Conservation (phyloP, 495 filamentous ascomycete species). For the Tetracladium marchalianum region DNA sequence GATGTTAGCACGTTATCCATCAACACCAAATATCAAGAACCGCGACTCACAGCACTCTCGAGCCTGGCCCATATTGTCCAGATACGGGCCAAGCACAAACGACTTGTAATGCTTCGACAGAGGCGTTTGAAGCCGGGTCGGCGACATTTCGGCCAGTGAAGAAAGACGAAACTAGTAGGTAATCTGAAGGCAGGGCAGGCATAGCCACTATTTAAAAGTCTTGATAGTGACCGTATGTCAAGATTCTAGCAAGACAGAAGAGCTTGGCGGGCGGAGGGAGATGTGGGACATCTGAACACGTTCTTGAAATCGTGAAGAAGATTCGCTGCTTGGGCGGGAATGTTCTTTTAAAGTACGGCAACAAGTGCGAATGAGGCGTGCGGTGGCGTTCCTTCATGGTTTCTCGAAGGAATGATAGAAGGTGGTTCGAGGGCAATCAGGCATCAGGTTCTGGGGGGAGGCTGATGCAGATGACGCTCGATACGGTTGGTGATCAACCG, state of each 20-base stretch:
- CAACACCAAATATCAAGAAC: not conserved
- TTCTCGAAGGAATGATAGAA: no score
- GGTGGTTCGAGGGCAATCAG: no score
- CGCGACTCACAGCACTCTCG: conserved; percentile 40
- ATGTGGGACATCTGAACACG: not conserved
- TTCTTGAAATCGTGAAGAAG: no score
- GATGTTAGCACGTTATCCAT: not conserved
- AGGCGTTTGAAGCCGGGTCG: conserved; percentile 18
- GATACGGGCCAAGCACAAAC: conserved; percentile 52
- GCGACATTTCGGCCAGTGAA: conserved; percentile 22
- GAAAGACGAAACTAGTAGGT: conserved; percentile 18
- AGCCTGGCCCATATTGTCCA: conserved; percentile 50
- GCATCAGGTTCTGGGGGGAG: no score
- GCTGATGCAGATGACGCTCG: no score
- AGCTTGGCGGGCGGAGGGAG: not conserved
- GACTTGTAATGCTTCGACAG: conserved; percentile 30
- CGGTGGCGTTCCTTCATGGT: no score
- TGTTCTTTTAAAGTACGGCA: not conserved
- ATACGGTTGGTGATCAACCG: no score
- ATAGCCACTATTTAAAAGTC: conserved; percentile 21
- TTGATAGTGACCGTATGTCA: not conserved
- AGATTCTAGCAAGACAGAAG: no score
- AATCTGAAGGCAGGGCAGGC: conserved; percentile 28
- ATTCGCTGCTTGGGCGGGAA: not conserved
- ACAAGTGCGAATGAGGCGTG: no score